Evolutionary conservation across 176 grass and related monocot genomes (phyloP).

Genomic region (Avena sativa): DNA sequence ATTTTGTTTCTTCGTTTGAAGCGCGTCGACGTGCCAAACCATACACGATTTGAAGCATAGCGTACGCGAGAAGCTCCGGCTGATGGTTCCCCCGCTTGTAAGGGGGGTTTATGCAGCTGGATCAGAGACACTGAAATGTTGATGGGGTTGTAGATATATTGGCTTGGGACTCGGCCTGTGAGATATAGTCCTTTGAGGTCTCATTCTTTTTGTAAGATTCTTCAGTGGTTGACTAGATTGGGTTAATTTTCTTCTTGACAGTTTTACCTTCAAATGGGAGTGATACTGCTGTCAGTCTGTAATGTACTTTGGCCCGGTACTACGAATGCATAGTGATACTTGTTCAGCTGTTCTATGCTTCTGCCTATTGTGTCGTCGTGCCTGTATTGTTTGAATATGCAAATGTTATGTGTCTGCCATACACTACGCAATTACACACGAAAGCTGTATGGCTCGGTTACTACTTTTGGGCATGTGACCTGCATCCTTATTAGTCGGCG

Average conservation of each 20-base stretch:
- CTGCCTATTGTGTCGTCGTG: neutral
- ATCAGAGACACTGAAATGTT: slow-evolving; percentile 39
- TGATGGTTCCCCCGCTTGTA: neutral
- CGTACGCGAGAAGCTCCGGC: slow-evolving; percentile 34
- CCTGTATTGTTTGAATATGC: neutral
- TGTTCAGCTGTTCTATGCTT: neutral
- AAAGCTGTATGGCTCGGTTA: neutral
- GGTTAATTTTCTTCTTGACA: slow-evolving; percentile 37
- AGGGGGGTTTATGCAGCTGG: slow-evolving; percentile 5
- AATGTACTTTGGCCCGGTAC: slow-evolving; percentile 35
- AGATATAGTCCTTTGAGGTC: slow-evolving; percentile 31
- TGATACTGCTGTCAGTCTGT: slow-evolving; percentile 39
- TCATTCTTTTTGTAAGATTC: slow-evolving; percentile 67
- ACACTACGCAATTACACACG: neutral
- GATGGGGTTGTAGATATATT: slow-evolving; percentile 62
- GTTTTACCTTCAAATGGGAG: slow-evolving; percentile 48
- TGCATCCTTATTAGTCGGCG: neutral
- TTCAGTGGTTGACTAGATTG: slow-evolving; percentile 43
- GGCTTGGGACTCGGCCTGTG: slow-evolving; percentile 40
- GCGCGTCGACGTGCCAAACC: neutral
- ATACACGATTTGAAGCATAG: slow-evolving; percentile 41
- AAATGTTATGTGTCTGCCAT: neutral
- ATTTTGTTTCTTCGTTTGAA: slow-evolving; percentile 33
- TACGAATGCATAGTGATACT: slow-evolving; percentile 41
- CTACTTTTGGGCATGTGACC: neutral